These are phyloP conservation scores for Elasticomyces elasticus DNA, from an alignment of 495 filamentous ascomycete genomes.

Conservation along the genomic window DNA sequence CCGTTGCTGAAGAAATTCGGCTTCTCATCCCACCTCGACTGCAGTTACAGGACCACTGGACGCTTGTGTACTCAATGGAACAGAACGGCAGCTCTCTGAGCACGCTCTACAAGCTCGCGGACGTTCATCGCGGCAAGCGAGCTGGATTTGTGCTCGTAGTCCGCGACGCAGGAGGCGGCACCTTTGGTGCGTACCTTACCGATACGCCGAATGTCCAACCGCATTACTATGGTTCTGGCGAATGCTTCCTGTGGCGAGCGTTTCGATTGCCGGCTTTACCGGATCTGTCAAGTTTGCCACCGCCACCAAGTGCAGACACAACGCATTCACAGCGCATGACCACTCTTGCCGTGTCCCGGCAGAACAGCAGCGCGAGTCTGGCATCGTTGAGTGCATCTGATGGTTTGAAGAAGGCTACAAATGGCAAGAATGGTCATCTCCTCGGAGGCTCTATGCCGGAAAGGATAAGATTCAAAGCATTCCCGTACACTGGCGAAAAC, in stretches of 20 bases:
- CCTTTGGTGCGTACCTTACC: slow-evolving; percentile 91
- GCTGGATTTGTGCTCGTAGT: slow-evolving; percentile 84
- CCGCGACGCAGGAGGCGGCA: slow-evolving; percentile 59
- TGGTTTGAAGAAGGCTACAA: background rate
- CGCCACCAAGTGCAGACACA: slow-evolving; percentile 66
- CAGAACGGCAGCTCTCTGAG: slow-evolving; percentile 78
- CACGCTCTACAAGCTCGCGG: slow-evolving; percentile 75
- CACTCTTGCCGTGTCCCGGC: slow-evolving; percentile 41
- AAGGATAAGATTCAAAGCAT: slow-evolving; percentile 86
- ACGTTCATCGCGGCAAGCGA: slow-evolving; percentile 51
- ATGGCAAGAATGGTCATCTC: slow-evolving; percentile 17
- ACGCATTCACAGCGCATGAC: slow-evolving; percentile 60
- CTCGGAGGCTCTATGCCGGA: slow-evolving; percentile 40
- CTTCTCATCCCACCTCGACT: slow-evolving; percentile 76
- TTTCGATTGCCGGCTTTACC: slow-evolving; percentile 47
- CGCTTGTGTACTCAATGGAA: slow-evolving; percentile 79
- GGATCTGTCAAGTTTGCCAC: slow-evolving; percentile 47
- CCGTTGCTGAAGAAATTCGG: slow-evolving; percentile 87
- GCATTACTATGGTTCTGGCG: slow-evolving; percentile 89
- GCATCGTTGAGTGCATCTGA: slow-evolving; percentile 11
- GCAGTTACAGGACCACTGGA: slow-evolving; percentile 80
- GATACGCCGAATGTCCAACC: slow-evolving; percentile 68
- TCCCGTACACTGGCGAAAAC: slow-evolving; percentile 90
- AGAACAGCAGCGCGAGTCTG: slow-evolving; percentile 6
- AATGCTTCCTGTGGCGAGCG: slow-evolving; percentile 96